phyloP scores from a whole-genome alignment of 306 rosid genomes.

The Glycine soja region DNA sequence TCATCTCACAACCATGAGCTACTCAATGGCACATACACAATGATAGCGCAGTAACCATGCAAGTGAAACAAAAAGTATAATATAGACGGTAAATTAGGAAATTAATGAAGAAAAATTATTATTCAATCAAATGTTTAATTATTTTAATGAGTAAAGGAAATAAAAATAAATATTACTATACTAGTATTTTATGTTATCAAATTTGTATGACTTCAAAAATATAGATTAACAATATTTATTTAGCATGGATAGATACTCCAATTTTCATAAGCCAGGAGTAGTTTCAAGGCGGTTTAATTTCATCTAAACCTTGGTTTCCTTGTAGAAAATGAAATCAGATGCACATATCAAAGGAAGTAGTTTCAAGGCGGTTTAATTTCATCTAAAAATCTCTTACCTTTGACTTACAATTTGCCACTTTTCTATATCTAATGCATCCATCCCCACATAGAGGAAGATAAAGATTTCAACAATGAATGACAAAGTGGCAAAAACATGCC shows the following conservation, averaged over 20 bases:
- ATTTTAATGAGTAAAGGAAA: background rate
- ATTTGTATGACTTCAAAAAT: constrained; percentile 10
- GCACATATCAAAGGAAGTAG: too few species aligned
- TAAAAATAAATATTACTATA: background rate
- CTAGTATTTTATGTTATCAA: constrained; percentile 19
- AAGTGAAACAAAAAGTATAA: constrained; percentile 25
- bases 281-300: too few species aligned
- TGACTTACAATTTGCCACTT: too few species aligned
- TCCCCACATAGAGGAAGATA: too few species aligned
- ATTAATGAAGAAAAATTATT: background rate
- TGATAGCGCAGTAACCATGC: background rate
- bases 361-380: too few species aligned
- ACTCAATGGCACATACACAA: constrained; percentile 25
- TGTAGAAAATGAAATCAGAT: too few species aligned
- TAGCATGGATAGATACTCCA: constrained; percentile 5
- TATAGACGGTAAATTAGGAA: constrained; percentile 14
- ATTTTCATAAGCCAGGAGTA: constrained; percentile 21
- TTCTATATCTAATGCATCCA: too few species aligned
- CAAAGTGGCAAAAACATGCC: too few species aligned
- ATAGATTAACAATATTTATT: background rate
- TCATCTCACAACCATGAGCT: constrained; percentile 45
- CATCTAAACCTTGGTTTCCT: too few species aligned
- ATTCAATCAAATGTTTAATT: background rate
- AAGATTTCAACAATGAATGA: too few species aligned
- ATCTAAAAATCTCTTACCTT: too few species aligned